Evolutionary conservation across 176 grass and related monocot genomes (phyloP).

Genomic region (Elymus sibiricus): DNA sequence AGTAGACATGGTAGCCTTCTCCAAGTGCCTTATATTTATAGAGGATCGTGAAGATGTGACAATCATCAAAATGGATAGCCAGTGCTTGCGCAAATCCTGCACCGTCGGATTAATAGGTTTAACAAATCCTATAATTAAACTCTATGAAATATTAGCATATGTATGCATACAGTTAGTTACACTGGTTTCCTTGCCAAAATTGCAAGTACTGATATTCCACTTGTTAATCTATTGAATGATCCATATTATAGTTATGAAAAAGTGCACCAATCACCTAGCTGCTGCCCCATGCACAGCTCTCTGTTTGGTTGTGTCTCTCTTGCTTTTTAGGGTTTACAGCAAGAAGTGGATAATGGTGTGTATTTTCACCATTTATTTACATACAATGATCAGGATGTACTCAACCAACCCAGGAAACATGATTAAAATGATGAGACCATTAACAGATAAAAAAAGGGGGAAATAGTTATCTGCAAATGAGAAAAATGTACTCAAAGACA

Average conservation of each 20-base stretch:
- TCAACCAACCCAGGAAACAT: conserved; percentile 12
- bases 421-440: conserved; percentile 18
- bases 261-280: neutral
- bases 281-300: neutral
- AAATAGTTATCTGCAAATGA: neutral
- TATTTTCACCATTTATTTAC: neutral
- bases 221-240: neutral
- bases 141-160: conserved; percentile 21
- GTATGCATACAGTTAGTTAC: neutral
- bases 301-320: neutral
- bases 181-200: neutral
- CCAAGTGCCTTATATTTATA: conserved; percentile 94
- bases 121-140: conserved; percentile 3
- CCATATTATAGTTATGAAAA: neutral
- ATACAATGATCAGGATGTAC: neutral
- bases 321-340: neutral
- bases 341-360: conserved; percentile 9
- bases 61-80: conserved; percentile 98
- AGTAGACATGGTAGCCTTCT: conserved; percentile 94
- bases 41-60: conserved; percentile 95
- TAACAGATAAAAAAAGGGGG: neutral
- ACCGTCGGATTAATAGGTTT: conserved; percentile 15
- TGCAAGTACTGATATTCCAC: neutral
- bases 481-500: conserved; percentile 12
- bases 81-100: conserved; percentile 95